Evolutionary conservation across 2,329 filamentous ascomycete genomes (phyloP), one percentile per base, ranked within the genome.

Genomic region (Colletotrichum sp.): DNA sequence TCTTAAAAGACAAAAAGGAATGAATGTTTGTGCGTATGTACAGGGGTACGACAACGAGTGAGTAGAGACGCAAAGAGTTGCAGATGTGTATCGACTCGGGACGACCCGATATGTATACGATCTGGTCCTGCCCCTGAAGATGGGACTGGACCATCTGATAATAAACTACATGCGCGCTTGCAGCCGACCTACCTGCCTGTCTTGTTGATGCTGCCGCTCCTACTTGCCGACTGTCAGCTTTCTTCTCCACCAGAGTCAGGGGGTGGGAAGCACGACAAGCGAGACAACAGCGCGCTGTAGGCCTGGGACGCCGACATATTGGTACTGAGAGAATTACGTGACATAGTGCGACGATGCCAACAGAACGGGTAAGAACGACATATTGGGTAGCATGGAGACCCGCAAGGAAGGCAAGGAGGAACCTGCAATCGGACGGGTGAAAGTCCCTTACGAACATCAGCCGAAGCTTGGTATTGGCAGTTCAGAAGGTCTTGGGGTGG

Each of bases 201-300:
- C 34, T 62, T 32, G 68, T 48, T 18, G n/a, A 26, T 32, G 39
- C 22, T 65, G 34, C 70, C 74, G 74, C 34, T 16, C 13, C n/a
- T 26, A 22, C 18, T 52, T 73, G 70, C 70, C 64, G 70, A 39
- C n/a, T n/a, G 13, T 7, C 22, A 65, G 36, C 44, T 52, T 32
- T 60, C 57, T 75, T 57, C 74, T 68, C 70, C 74, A 65, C 70
- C 22, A 26, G 39, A 24, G 22, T 60, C 70, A 65, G 70, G 70
- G 73, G 70, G 16, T 28, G 34, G 26, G 30, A 52, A 36, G 36
- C 30, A 72, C 36, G 28, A 67, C 28, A 75, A 44, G 30, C 64
- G 44, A 48, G 22, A 52, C 59, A 24, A 26, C n/a, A 22, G 48
- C 55, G 59, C 44, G 68, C 60, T 16, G 52, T 18, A 26, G 32